phyloP scores from a whole-genome alignment of 163 green algal species.

The Prototheca wickerhamii region DNA sequence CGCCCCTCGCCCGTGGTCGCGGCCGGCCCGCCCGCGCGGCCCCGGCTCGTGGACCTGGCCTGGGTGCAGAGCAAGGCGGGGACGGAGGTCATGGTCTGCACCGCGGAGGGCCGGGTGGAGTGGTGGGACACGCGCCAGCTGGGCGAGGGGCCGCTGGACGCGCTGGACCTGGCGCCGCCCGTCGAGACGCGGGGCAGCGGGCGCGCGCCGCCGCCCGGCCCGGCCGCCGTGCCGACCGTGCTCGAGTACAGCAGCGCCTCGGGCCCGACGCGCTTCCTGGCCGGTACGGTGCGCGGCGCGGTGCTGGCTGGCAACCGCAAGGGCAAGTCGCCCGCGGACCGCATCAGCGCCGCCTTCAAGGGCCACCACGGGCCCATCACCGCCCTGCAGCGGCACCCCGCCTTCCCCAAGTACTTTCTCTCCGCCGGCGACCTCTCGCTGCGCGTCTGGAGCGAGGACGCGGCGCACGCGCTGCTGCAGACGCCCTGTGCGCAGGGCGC shows the following conservation, averaged over 20 bases:
- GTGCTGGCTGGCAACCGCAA: constrained; percentile 55
- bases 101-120: constrained; percentile 63
- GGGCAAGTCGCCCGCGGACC: constrained; percentile 80
- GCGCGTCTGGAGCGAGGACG: constrained; percentile 86
- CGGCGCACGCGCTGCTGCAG: constrained; percentile 74
- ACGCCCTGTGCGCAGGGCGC: constrained; percentile 53
- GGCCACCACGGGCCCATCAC: constrained; percentile 80
- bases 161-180: constrained; percentile 5
- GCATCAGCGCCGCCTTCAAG: constrained; percentile 60
- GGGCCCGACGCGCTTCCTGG: constrained; percentile 89
- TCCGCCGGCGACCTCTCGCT: constrained; percentile 83
- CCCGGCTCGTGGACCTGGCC: constrained; percentile 69
- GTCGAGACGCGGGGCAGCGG: too few relatives aligned
- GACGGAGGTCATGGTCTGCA: constrained; percentile 71
- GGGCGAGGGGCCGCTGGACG: too few relatives aligned
- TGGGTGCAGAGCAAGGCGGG: constrained; percentile 93
- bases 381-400: constrained; percentile 70
- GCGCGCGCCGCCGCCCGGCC: too few relatives aligned
- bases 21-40: constrained; percentile 30
- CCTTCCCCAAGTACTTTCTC: constrained; percentile 92
- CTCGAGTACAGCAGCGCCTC: constrained; percentile 72
- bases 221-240: constrained; percentile 4
- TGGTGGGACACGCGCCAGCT: constrained; percentile 91
- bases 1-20: constrained; percentile 48
- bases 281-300: constrained; percentile 69